Percentiles rank a stretch among this genome's conserved stretches.
Evolutionary conservation across 164 flowering plant species (phyloP).

Genomic region (Brasenia schreberi): DNA sequence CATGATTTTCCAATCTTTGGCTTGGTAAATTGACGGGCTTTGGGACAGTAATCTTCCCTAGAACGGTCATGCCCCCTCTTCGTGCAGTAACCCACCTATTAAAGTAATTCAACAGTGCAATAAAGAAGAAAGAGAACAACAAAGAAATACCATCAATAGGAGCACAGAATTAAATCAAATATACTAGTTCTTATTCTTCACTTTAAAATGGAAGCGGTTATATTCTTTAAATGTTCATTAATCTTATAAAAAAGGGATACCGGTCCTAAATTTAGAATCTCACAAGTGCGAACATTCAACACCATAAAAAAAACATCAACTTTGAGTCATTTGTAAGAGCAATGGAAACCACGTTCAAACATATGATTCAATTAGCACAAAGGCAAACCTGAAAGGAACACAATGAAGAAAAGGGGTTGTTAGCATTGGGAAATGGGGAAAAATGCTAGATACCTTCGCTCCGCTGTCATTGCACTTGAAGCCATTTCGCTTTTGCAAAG

Average conservation of each 20-base stretch:
- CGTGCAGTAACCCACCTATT: slow-evolving; percentile 68
- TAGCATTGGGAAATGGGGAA: not conserved
- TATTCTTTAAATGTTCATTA: not conserved
- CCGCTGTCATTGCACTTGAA: slow-evolving; percentile 53
- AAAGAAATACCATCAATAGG: not conserved
- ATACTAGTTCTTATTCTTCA: not conserved
- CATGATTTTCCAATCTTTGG: slow-evolving; percentile 93
- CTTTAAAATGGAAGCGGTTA: too few species aligned
- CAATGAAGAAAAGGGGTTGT: not conserved
- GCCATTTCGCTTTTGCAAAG: slow-evolving; percentile 26
- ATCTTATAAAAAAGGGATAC: not conserved
- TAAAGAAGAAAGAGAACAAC: slow-evolving; percentile 1
- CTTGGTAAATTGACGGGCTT: slow-evolving; percentile 96
- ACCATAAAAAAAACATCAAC: not conserved
- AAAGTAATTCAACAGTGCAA: not conserved
- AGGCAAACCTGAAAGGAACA: not conserved
- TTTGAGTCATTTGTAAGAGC: not conserved
- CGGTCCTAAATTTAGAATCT: too few species aligned
- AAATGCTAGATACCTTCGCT: slow-evolving; percentile 35
- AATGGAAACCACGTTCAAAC: not conserved
- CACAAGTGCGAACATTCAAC: not conserved
- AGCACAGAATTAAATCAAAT: not conserved
- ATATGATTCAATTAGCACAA: not conserved
- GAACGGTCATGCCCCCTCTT: slow-evolving; percentile 79
- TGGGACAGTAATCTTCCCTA: slow-evolving; percentile 89